Base-by-base conservation (phyloP, 129 eudicot genomes). In the Kitagawia praeruptora region DNA sequence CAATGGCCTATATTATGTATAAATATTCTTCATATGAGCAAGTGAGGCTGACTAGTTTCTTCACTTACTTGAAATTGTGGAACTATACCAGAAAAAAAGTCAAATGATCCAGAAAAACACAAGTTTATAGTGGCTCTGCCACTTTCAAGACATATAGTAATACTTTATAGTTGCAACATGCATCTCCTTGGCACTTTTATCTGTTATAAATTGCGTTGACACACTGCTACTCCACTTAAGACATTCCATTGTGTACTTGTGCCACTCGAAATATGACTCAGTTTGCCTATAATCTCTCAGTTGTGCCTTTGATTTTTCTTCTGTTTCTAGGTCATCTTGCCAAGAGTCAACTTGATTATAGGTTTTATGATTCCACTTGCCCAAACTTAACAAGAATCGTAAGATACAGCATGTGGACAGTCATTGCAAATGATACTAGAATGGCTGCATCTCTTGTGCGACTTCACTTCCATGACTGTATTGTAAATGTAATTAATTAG, bases 371-470 rank as follows among this genome's bases (percentile, higher is more conserved):
- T 56, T 37, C 78, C 39, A 85, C 86, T 64, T 92, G 95, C 81
- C 97, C 97, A 63, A 88, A 85, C 87, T 75, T 92, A 75, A 66
- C 90, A 16, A 89, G 80, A 69, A 90, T 92, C 71, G 93, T 92
- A 47, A 82, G 91, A 83, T 83, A 78, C 28, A 88, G 83, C 14
- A 77, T 92, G 64, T 85, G 85, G 88, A 87, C 93, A 53, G 97
- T 95, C 76, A 90, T 92, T 81, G 74, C 88, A 21, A 92, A 92
- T 45, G 96, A 92, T 74, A 85, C 97, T 31, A 88, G 96, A 75
- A 87, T 92, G 76, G 96, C 96, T 74, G 97, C 97, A 54, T 92
- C 97, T 38, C 87, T 91, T 84, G 76, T 91, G 74, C 93, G 97
- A 84, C 74, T 91, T 78, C 97, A 91, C 83, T 91, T 91, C 85